A percentile compares a stretch with the other conserved stretches of the same genome.
Conservation (phyloP, 2,329 filamentous ascomycete genomes). For the Thielaviopsis populi region DNA sequence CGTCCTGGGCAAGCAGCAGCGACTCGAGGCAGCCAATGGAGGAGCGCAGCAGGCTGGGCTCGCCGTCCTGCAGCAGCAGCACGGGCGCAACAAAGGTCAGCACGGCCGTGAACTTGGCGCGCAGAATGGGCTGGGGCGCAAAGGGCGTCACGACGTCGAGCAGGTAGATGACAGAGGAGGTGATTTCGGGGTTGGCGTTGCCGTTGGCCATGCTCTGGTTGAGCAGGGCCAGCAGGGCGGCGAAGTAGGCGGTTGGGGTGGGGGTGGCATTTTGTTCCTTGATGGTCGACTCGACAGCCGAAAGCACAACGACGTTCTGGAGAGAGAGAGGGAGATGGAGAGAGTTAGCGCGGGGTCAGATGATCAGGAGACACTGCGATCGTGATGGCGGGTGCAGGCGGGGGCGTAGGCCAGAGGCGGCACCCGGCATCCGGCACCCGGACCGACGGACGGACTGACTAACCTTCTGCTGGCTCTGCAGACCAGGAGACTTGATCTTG, state of each 20-base stretch:
- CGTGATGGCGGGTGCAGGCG: too few relatives aligned
- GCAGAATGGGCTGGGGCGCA: conserved; percentile 71
- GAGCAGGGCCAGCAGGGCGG: conserved; percentile 79
- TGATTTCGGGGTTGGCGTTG: conserved; percentile 64
- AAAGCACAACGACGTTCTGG: conserved; percentile 71
- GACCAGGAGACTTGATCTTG: conserved; percentile 92
- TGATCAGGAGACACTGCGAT: not conserved
- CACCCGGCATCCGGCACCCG: too few relatives aligned
- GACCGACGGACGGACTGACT: conserved; percentile 2
- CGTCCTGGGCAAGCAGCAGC: conserved; percentile 79
- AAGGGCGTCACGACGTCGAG: conserved; percentile 82
- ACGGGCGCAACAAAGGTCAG: conserved; percentile 74
- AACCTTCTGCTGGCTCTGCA: conserved; percentile 89
- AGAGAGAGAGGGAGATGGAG: not conserved
- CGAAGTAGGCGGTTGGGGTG: conserved; percentile 85
- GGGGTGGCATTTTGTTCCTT: conserved; percentile 71
- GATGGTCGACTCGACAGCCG: conserved; percentile 84
- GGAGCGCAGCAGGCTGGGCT: conserved; percentile 71
- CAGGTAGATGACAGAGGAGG: conserved; percentile 80
- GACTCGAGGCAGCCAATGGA: conserved; percentile 90
- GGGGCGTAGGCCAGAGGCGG: too few relatives aligned
- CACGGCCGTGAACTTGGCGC: conserved; percentile 90
- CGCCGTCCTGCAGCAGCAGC: conserved; percentile 62
- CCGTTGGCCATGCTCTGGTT: conserved; percentile 57
- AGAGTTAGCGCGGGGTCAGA: not conserved